phyloP scores from a whole-genome alignment of 2,329 filamentous ascomycete species.

The Blastomyces parvus region DNA sequence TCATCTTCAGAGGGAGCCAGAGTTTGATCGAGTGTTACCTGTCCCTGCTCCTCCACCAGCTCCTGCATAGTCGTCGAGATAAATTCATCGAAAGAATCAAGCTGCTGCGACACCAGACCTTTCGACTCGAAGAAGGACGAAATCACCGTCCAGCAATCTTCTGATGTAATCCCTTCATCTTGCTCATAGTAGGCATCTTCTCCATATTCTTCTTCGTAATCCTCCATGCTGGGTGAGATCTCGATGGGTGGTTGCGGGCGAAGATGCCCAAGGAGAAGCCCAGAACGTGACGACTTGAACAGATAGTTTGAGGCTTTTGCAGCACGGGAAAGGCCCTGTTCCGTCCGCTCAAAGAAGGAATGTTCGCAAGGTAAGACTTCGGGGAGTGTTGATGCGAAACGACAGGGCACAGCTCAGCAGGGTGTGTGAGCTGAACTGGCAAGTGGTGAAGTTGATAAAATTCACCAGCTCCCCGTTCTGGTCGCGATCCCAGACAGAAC shows the following conservation, averaged over 20 bases:
- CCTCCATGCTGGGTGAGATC: slow-evolving; percentile 40
- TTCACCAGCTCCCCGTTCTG: neutral
- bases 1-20: slow-evolving; percentile 67
- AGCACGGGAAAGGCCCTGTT: neutral
- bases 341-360: neutral
- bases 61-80: slow-evolving; percentile 90
- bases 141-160: slow-evolving; percentile 98
- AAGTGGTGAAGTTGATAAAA: neutral
- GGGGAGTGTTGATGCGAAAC: neutral
- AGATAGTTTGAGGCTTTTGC: neutral
- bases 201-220: slow-evolving; percentile 56
- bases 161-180: slow-evolving; percentile 72
- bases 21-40: slow-evolving; percentile 87
- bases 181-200: slow-evolving; percentile 59
- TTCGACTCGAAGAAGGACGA: slow-evolving; percentile 94
- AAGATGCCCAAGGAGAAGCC: neutral
- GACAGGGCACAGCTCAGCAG: neutral
- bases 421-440: neutral
- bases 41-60: slow-evolving; percentile 82
- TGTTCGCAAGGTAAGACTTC: neutral
- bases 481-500: neutral
- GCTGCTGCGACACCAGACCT: slow-evolving; percentile 91
- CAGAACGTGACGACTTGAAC: neutral
- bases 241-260: neutral
- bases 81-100: slow-evolving; percentile 98